Evolutionary conservation across 306 rosid genomes (phyloP), one percentile per base, ranked within the genome.

Genomic region (Vachellia pachyceras): DNA sequence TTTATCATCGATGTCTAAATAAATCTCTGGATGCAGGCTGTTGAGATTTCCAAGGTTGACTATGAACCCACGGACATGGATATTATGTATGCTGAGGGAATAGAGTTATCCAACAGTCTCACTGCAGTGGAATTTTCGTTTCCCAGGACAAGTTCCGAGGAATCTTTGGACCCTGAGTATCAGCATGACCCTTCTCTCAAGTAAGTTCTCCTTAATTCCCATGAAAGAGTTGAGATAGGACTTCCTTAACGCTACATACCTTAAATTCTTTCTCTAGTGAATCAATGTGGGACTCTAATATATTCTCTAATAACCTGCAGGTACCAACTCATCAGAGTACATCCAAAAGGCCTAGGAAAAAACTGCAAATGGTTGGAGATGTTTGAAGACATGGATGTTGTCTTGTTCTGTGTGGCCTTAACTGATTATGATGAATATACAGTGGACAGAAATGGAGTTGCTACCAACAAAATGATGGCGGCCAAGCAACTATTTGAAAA

Each of bases 1-100:
- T 8, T 77, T 41, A 46, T 68, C 49, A 17, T 77, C 64, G 46
- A 61, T 76, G 35, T 74, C 66, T 55, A 75, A 52, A n/a, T 57
- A 29, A 65, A 11, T 77, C 36, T 76, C 40, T 77, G 63, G 54
- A 57, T 67, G 84, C 80, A 94, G 98, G 98, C 98, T 44, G 81
- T 87, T 67, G 98, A 92, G 78, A 94, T 92, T 88, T 90, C 92
- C 45, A 90, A 85, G 82, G 20, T 67, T 11, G 93, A 92, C 63
- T 94, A 90, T 22, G 83, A 88, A 76, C 97, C 96, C 54, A 83
- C 97, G 25, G 89, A 92, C 76, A 90, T 66, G 64, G 98, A 94
- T 83, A 90, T 92, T 73, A 76, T 94, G 86, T 94, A 88, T 57
- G 93, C 97, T 2, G 97, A 94, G 80, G 97, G 98, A 73, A 86